phyloP scores from a whole-genome alignment of 345 rosid species.

The Gossypium rotundifolium region DNA sequence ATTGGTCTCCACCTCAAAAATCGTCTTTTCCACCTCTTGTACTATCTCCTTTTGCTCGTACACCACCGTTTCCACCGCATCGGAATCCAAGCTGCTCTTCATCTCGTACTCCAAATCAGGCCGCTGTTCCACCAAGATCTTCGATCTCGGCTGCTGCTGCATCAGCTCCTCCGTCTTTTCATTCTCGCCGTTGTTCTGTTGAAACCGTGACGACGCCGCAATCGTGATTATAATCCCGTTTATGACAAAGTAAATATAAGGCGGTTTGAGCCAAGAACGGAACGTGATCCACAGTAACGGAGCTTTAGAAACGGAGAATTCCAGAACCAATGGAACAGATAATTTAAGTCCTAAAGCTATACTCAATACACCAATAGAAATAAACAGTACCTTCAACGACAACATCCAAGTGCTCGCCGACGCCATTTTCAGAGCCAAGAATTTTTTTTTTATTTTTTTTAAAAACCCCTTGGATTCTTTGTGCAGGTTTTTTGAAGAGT shows the following conservation, averaged over 20 bases:
- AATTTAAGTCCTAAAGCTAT: slow-evolving; percentile 11
- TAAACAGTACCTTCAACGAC: slow-evolving; percentile 6
- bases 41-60: neutral
- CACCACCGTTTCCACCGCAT: neutral
- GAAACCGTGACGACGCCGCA: slow-evolving; percentile 8
- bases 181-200: neutral
- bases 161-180: neutral
- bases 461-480: neutral
- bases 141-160: neutral
- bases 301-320: slow-evolving; percentile 14
- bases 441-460: no score
- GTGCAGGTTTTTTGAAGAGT: neutral
- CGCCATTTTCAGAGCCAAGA: slow-evolving; percentile 10
- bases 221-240: slow-evolving; percentile 16
- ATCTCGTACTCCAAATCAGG: neutral
- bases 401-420: slow-evolving; percentile 6
- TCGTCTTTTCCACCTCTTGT: neutral
- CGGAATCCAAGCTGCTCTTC: neutral
- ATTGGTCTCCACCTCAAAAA: slow-evolving; percentile 11
- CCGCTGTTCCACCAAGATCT: slow-evolving; percentile 5
- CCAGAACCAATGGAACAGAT: slow-evolving; percentile 14
- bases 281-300: slow-evolving; percentile 14
- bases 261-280: slow-evolving; percentile 16
- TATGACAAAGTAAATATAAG: slow-evolving; percentile 14
- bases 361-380: slow-evolving; percentile 4